phyloP scores from a whole-genome alignment of 176 grass and related monocot genomes.

The Luzula sylvatica region DNA sequence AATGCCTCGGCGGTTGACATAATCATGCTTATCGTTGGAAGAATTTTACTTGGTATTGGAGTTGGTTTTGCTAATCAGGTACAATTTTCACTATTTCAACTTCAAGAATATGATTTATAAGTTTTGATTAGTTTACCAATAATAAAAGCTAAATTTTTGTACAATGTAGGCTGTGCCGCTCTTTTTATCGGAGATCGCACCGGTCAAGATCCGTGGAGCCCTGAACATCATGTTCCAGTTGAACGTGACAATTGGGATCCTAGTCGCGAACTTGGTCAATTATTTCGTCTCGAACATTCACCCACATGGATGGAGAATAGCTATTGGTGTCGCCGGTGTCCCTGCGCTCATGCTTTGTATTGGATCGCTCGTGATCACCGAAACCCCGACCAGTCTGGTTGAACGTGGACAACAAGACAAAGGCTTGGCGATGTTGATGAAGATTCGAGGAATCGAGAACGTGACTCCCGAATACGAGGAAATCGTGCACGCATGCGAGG shows the following conservation, averaged over 20 bases:
- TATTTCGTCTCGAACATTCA: slow-evolving; percentile 29
- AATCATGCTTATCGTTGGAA: slow-evolving; percentile 43
- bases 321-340: slow-evolving; percentile 31
- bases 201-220: slow-evolving; percentile 39
- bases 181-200: slow-evolving; percentile 63
- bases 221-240: slow-evolving; percentile 83
- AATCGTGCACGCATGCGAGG: slow-evolving; percentile 25
- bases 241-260: slow-evolving; percentile 54
- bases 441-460: slow-evolving; percentile 31
- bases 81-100: neutral
- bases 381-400: slow-evolving; percentile 59
- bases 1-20: neutral
- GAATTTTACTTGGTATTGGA: slow-evolving; percentile 46
- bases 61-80: slow-evolving; percentile 57
- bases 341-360: slow-evolving; percentile 29
- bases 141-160: neutral
- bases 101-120: neutral
- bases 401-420: slow-evolving; percentile 22
- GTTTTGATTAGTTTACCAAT: neutral
- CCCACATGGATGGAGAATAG: slow-evolving; percentile 40
- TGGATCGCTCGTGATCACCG: slow-evolving; percentile 38
- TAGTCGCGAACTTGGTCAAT: slow-evolving; percentile 54
- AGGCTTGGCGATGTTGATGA: slow-evolving; percentile 22
- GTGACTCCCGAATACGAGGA: slow-evolving; percentile 42
- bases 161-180: slow-evolving; percentile 49